Percentiles rank a stretch among this genome's conserved stretches.
Evolutionary conservation across 2,329 filamentous ascomycete species (phyloP).

Genomic region (Ceratocystis cacaofunesta): DNA sequence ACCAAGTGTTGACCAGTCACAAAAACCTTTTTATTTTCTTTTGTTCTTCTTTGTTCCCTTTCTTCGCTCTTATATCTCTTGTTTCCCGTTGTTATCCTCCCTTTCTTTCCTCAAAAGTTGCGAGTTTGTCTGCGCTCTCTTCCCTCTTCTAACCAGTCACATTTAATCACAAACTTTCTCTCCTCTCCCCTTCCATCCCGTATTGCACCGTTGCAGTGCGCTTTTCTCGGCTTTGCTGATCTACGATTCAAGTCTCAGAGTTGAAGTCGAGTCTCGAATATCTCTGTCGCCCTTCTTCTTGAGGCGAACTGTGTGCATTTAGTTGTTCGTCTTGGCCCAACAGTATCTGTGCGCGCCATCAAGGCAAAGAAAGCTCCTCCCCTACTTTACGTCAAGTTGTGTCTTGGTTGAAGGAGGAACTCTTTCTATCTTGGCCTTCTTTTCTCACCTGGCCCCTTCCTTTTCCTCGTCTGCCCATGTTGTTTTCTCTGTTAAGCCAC

Average conservation of each 20-base stretch:
- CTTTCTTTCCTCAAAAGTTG: not conserved
- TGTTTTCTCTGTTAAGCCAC: not conserved
- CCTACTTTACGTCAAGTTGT: too few species aligned
- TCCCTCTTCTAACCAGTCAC: too few species aligned
- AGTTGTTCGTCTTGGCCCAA: too few species aligned
- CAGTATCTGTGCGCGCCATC: too few species aligned
- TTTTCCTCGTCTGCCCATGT: not conserved
- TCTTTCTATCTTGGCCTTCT: not conserved
- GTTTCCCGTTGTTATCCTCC: not conserved
- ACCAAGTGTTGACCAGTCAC: too few species aligned
- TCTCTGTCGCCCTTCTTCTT: too few species aligned
- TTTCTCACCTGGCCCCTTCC: not conserved
- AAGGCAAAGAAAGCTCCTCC: too few species aligned
- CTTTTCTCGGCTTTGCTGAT: not conserved
- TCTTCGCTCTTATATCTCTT: not conserved
- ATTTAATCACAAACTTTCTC: too few species aligned
- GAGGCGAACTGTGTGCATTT: too few species aligned
- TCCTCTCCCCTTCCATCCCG: not conserved
- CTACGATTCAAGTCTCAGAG: not conserved
- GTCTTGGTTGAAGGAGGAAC: not conserved
- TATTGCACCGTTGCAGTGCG: not conserved
- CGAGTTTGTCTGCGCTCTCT: not conserved
- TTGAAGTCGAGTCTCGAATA: not conserved
- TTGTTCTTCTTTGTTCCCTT: not conserved
- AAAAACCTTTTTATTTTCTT: not conserved